Conservation (phyloP, 495 filamentous ascomycete species). For the Talaromyces borbonicus region DNA sequence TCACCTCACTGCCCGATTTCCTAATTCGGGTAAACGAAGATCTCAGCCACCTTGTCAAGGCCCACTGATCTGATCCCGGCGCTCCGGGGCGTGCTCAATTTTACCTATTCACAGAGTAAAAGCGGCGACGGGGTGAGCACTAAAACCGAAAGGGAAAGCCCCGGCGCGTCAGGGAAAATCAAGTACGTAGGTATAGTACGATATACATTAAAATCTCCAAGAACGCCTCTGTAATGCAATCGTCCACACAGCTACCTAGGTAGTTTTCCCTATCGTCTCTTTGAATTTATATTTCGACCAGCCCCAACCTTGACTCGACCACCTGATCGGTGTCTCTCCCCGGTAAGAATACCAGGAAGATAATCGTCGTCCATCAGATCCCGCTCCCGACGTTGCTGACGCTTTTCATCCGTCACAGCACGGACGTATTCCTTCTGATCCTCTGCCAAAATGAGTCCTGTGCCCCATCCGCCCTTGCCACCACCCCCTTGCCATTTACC, state of each 20-base stretch:
- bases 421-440: conserved; percentile 89
- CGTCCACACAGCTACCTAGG: conserved; percentile 7
- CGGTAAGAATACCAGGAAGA: conserved; percentile 75
- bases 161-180: too few relatives aligned
- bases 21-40: too few relatives aligned
- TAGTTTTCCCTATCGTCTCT: conserved; percentile 58
- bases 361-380: conserved; percentile 96
- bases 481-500: conserved; percentile 66
- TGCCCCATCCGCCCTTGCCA: conserved; percentile 81
- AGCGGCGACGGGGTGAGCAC: too few relatives aligned
- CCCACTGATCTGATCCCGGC: too few relatives aligned
- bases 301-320: conserved; percentile 73
- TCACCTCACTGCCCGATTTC: too few relatives aligned
- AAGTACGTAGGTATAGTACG: too few relatives aligned
- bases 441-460: conserved; percentile 72
- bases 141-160: neutral
- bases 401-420: conserved; percentile 51
- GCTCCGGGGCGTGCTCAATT: too few relatives aligned
- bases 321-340: conserved; percentile 52
- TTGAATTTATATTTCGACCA: conserved; percentile 78
- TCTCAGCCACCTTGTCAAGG: too few relatives aligned
- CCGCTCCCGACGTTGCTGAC: conserved; percentile 50
- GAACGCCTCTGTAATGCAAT: conserved; percentile 7
- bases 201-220: too few relatives aligned
- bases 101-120: too few relatives aligned